Evolutionary conservation across 371 early-diverging fungal species (phyloP).

Genomic region (Fennellomyces sp.): DNA sequence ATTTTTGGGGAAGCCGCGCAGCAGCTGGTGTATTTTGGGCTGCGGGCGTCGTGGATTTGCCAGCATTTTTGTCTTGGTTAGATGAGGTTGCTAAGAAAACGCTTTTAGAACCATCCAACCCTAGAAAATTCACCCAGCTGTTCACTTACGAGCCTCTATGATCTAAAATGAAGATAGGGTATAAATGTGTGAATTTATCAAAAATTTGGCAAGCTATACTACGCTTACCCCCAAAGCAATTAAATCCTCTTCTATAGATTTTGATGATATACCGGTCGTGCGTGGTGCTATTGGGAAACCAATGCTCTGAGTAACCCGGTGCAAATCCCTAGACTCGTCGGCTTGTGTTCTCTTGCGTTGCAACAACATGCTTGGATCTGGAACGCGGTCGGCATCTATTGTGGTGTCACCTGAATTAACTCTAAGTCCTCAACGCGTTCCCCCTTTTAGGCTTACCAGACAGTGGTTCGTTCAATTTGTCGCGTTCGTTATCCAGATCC

Average conservation of each 20-base stretch:
- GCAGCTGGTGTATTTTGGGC: not conserved
- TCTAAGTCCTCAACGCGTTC: not conserved
- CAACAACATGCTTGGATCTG: constrained; percentile 4
- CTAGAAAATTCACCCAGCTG: not conserved
- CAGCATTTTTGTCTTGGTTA: constrained; percentile 5
- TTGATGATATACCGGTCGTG: constrained; percentile 17
- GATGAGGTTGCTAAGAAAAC: not conserved
- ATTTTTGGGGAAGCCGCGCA: not conserved
- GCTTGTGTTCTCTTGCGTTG: not conserved
- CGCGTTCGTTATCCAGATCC: constrained; percentile 31
- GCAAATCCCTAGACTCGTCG: constrained; percentile 36
- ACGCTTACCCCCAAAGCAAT: constrained; percentile 45
- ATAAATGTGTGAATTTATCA: not conserved
- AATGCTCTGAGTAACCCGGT: constrained; percentile 21
- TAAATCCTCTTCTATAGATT: constrained; percentile 44
- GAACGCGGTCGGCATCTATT: constrained; percentile 16
- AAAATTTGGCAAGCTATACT: not conserved
- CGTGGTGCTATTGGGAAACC: constrained; percentile 42
- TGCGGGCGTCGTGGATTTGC: not conserved
- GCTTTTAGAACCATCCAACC: not conserved
- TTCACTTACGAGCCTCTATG: constrained; percentile 7
- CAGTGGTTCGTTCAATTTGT: constrained; percentile 23
- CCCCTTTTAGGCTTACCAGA: constrained; percentile 3
- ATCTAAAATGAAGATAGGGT: not conserved
- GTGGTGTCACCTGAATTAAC: not conserved